Percentiles rank a stretch among this genome's conserved stretches.
phyloP scores from a whole-genome alignment of 257 asterid genomes.

The Solanum pennellii region DNA sequence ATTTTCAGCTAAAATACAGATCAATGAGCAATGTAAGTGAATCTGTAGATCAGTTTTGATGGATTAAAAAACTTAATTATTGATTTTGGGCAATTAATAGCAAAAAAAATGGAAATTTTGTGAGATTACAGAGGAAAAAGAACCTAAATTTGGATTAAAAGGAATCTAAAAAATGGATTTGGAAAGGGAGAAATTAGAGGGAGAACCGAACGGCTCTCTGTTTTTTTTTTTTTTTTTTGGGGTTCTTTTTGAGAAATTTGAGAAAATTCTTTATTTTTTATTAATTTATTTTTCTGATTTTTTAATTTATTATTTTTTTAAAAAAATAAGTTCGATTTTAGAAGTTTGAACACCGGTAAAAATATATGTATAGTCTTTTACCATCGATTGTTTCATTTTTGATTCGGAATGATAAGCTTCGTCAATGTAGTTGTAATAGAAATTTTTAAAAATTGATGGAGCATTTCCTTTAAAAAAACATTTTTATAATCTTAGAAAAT shows the following conservation, averaged over 20 bases:
- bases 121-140: background rate
- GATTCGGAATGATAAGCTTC: no score
- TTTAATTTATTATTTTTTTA: background rate
- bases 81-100: background rate
- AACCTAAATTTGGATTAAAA: background rate
- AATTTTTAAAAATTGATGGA: background rate
- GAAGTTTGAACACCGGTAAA: no score
- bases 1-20: background rate
- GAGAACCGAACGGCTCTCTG: background rate
- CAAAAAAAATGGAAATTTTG: background rate
- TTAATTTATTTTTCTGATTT: background rate
- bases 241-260: background rate
- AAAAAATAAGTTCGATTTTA: no score
- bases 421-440: no score
- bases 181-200: background rate
- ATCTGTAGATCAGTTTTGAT: background rate
- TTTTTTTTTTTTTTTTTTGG: no score
- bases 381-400: no score
- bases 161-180: background rate
- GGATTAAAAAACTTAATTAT: background rate
- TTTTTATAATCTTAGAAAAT: background rate
- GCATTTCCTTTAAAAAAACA: background rate
- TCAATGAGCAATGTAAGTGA: background rate
- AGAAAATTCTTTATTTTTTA: background rate
- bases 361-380: no score